These are phyloP conservation scores for Allantophomopsis lycopodina DNA, from an alignment of 2,329 filamentous ascomycete genomes.

Conservation along the genomic window DNA sequence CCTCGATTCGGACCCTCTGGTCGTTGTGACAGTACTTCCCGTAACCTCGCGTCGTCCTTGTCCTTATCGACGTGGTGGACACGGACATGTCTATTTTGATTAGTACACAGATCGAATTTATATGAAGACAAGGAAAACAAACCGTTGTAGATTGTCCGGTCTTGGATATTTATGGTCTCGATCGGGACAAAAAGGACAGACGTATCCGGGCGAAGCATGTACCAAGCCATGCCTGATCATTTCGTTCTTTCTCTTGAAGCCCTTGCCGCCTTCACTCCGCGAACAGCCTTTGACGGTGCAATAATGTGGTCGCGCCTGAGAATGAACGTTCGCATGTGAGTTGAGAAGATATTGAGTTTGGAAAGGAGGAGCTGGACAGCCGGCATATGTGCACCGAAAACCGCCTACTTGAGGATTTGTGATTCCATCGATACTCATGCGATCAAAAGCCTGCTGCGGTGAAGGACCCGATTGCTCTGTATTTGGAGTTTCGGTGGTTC, in stretches of 20 bases:
- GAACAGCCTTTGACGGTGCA: constrained; percentile 48
- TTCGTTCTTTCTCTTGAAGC: constrained; percentile 61
- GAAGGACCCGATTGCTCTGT: constrained; percentile 29
- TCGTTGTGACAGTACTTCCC: constrained; percentile 75
- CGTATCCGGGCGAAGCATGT: constrained; percentile 86
- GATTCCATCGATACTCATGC: constrained; percentile 27
- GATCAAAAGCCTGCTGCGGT: constrained; percentile 30
- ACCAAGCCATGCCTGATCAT: constrained; percentile 73
- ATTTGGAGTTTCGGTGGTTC: constrained; percentile 29
- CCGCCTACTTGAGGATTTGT: constrained; percentile 26
- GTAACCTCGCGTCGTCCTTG: constrained; percentile 69
- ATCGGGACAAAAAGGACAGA: constrained; percentile 92
- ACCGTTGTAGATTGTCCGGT: constrained; percentile 93
- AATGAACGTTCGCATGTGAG: constrained; percentile 65
- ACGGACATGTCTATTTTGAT: constrained; percentile 60
- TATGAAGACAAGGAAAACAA: constrained; percentile 17
- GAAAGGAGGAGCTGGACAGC: constrained; percentile 61
- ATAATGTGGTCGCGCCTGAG: constrained; percentile 50
- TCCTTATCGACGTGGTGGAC: constrained; percentile 85
- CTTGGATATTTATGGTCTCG: constrained; percentile 88
- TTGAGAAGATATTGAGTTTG: constrained; percentile 65
- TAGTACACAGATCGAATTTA: neutral
- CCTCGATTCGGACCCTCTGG: constrained; percentile 75
- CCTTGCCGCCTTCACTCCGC: constrained; percentile 49
- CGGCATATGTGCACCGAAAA: constrained; percentile 45